Conservation (phyloP, 306 rosid genomes). For the Purshia tridentata region DNA sequence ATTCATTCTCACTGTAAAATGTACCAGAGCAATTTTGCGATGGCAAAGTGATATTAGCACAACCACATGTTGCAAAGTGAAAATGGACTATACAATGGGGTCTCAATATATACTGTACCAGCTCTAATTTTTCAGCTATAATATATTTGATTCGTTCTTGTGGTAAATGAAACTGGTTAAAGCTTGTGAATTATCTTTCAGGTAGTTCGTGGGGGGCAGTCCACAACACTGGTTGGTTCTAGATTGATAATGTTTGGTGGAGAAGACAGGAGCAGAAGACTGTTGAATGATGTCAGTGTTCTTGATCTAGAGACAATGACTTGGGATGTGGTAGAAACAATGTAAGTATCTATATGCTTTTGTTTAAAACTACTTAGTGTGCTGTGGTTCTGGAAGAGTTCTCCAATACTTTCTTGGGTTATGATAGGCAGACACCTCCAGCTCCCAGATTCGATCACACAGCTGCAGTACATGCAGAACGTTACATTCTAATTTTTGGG, state of each 20-base stretch:
- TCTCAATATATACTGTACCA: neutral
- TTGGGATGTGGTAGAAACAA: constrained; percentile 60
- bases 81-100: neutral
- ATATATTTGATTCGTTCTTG: constrained; percentile 23
- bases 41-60: neutral
- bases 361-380: constrained; percentile 22
- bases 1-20: neutral
- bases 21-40: neutral
- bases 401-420: constrained; percentile 43
- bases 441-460: constrained; percentile 91
- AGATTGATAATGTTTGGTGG: constrained; percentile 90
- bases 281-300: constrained; percentile 75
- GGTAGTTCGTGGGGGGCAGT: constrained; percentile 85
- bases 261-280: constrained; percentile 76
- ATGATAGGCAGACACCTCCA: constrained; percentile 90
- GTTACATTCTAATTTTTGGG: constrained; percentile 83
- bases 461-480: constrained; percentile 69
- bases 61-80: neutral
- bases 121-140: neutral
- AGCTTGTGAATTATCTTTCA: constrained; percentile 37
- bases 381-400: constrained; percentile 24
- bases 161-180: constrained; percentile 25
- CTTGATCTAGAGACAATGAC: constrained; percentile 87
- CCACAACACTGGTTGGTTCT: constrained; percentile 83
- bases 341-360: constrained; percentile 56